Evolutionary conservation across 345 rosid genomes (phyloP).

Genomic region (Pistacia integerrima): DNA sequence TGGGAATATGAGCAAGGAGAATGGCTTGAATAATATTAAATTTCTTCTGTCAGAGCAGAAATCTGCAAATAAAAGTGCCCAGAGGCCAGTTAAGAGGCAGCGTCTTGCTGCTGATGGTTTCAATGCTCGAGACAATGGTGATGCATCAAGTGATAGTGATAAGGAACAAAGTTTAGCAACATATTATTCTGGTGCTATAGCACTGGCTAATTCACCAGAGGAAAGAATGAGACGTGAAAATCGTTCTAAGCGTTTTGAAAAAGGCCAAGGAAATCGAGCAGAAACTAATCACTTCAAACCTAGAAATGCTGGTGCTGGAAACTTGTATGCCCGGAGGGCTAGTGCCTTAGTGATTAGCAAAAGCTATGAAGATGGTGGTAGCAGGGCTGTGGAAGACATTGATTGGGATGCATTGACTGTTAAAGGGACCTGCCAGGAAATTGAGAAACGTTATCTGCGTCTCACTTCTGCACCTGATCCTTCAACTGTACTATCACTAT

Average conservation of each 20-base stretch:
- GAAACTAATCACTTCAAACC: conserved; percentile 55
- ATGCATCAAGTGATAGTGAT: conserved; percentile 94
- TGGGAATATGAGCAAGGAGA: conserved; percentile 55
- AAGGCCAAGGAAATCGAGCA: conserved; percentile 62
- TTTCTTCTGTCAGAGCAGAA: conserved; percentile 50
- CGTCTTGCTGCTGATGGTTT: conserved; percentile 51
- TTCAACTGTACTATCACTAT: conserved; percentile 64
- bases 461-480: conserved; percentile 99
- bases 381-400: conserved; percentile 96
- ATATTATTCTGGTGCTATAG: conserved; percentile 72
- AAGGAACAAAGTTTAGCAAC: conserved; percentile 75
- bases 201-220: conserved; percentile 75
- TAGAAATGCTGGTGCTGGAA: conserved; percentile 65
- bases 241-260: conserved; percentile 93
- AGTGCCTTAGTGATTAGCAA: conserved; percentile 72
- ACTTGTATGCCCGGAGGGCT: conserved; percentile 70
- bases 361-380: conserved; percentile 72
- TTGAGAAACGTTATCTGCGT: conserved; percentile 96
- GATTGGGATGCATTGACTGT: conserved; percentile 98
- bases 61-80: conserved; percentile 48
- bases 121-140: conserved; percentile 56
- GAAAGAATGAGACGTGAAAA: conserved; percentile 92
- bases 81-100: conserved; percentile 80
- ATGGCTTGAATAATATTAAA: conserved; percentile 41
- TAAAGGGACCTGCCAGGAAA: conserved; percentile 92